Percentiles rank a stretch among this genome's conserved stretches.
Evolutionary conservation across 495 filamentous ascomycete species (phyloP).

Genomic region (Penicillium pulvis): DNA sequence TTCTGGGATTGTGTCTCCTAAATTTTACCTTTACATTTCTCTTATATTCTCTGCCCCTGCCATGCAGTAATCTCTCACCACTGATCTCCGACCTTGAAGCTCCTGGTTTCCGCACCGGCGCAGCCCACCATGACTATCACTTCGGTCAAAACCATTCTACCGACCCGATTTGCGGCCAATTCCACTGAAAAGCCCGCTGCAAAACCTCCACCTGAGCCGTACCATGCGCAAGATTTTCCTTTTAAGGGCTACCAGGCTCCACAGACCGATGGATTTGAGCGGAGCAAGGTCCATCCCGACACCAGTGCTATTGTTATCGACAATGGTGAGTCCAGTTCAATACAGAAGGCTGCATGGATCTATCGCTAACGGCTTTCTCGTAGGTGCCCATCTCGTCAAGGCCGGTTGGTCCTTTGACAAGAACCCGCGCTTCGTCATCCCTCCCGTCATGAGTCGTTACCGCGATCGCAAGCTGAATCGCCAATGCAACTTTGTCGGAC

Average conservation of each 20-base stretch:
- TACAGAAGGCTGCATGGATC: not conserved
- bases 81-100: constrained; percentile 29
- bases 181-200: constrained; percentile 37
- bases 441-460: constrained; percentile 91
- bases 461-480: constrained; percentile 88
- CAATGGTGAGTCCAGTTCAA: constrained; percentile 68
- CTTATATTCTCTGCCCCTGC: constrained; percentile 7
- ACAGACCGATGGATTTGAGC: constrained; percentile 66
- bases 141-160: constrained; percentile 43
- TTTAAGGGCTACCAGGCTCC: constrained; percentile 73
- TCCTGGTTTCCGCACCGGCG: constrained; percentile 29
- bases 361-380: not conserved
- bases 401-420: constrained; percentile 94
- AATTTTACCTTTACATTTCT: not conserved
- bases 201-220: constrained; percentile 53
- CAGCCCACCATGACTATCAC: constrained; percentile 52
- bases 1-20: not conserved
- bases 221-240: constrained; percentile 67
- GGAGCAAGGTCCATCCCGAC: constrained; percentile 55
- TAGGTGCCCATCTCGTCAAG: constrained; percentile 84
- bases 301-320: constrained; percentile 91
- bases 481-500: constrained; percentile 86
- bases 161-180: constrained; percentile 35
- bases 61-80: constrained; percentile 35
- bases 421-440: constrained; percentile 73